phyloP scores from a whole-genome alignment of 768 basidiomycete genomes.

The Boletus reticuloceps region DNA sequence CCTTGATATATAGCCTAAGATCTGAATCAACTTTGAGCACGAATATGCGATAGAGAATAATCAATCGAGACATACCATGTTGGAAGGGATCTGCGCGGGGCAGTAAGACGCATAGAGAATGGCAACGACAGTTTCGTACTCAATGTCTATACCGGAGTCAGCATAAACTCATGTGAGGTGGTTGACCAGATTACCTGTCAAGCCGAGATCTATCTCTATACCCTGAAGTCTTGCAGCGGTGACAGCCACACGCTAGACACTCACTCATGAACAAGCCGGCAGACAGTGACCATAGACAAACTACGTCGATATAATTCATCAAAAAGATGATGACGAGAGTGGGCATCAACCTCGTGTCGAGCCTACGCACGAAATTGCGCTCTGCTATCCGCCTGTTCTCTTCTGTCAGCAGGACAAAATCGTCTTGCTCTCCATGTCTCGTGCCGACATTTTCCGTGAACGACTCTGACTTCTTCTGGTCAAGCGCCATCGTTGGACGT shows the following conservation, averaged over 20 bases:
- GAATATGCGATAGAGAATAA: background rate
- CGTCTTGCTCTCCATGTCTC: background rate
- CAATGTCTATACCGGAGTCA: conserved; percentile 36
- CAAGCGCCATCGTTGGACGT: conserved; percentile 1
- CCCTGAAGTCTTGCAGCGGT: conserved; percentile 40
- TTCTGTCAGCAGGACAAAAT: conserved; percentile 6
- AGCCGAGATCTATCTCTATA: conserved; percentile 36
- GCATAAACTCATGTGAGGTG: background rate
- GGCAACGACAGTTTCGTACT: conserved; percentile 52
- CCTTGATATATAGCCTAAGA: conserved; percentile 55
- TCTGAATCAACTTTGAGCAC: conserved; percentile 30
- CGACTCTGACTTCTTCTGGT: conserved; percentile 9
- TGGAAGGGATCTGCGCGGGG: conserved; percentile 64
- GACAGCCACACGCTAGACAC: conserved; percentile 34
- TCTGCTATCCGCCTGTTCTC: conserved; percentile 19
- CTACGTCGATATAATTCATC: conserved; percentile 29
- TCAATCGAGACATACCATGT: conserved; percentile 45
- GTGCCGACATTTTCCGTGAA: conserved; percentile 5
- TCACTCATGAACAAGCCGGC: background rate
- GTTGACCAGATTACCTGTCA: conserved; percentile 24
- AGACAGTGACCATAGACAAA: background rate
- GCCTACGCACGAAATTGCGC: conserved; percentile 22
- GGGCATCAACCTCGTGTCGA: conserved; percentile 30
- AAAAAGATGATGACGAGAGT: conserved; percentile 23
- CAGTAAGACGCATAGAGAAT: conserved; percentile 58